phyloP scores from a whole-genome alignment of 768 basidiomycete genomes.

The Suillus tomentosus region DNA sequence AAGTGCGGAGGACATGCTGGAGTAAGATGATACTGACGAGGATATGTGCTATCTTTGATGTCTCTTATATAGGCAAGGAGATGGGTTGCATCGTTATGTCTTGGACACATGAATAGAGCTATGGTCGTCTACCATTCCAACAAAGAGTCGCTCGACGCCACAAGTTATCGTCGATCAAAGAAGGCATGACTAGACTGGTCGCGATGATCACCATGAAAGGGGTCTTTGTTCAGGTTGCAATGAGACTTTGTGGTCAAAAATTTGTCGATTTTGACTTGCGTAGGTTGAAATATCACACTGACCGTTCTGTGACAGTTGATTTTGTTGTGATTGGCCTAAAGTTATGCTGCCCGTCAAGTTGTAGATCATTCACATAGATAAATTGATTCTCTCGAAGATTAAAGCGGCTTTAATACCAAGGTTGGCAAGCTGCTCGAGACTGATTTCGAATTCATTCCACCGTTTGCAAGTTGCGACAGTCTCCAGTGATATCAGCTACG shows the following conservation, averaged over 20 bases:
- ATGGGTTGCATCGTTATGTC: neutral
- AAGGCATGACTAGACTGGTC: neutral
- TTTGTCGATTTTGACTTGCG: neutral
- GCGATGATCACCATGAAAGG: neutral
- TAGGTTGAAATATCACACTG: neutral
- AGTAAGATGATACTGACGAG: neutral
- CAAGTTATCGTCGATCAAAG: neutral
- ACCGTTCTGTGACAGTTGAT: neutral
- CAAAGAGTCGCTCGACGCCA: neutral
- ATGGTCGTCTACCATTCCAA: neutral
- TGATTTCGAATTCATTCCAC: no score
- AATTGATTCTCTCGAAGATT: neutral
- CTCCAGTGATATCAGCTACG: no score
- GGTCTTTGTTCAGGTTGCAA: neutral
- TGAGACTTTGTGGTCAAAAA: neutral
- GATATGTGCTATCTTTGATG: neutral
- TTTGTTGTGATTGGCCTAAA: neutral
- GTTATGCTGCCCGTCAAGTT: neutral
- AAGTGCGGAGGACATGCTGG: neutral
- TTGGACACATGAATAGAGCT: neutral
- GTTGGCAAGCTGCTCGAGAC: no score
- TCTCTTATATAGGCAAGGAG: slow-evolving; percentile 6
- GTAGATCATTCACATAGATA: neutral
- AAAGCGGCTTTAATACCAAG: no score
- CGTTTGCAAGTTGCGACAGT: no score